phyloP scores from a whole-genome alignment of 495 filamentous ascomycete species.

The Penicillium verhagenii region DNA sequence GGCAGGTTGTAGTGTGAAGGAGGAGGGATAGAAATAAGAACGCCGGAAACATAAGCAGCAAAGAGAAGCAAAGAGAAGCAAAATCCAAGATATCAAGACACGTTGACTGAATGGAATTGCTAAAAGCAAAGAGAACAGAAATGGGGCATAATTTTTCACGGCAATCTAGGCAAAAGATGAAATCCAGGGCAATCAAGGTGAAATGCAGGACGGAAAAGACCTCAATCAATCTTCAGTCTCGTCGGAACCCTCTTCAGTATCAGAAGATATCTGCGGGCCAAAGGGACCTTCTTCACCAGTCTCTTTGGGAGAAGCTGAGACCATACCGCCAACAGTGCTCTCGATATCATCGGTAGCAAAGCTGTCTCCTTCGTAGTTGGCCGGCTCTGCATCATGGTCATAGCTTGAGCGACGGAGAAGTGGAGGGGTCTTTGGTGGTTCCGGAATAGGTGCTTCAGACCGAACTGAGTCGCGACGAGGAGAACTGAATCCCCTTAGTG shows the following conservation, averaged over 20 bases:
- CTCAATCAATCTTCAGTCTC: background rate
- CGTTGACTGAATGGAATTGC: background rate
- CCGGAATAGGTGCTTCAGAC: conserved; percentile 33
- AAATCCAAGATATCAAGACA: background rate
- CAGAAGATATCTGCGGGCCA: conserved; percentile 33
- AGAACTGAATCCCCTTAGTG: conserved; percentile 35
- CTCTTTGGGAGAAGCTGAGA: conserved; percentile 39
- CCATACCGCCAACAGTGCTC: conserved; percentile 40
- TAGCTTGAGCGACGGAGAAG: conserved; percentile 68
- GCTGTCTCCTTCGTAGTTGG: conserved; percentile 34
- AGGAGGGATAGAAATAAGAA: background rate
- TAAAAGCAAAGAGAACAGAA: conserved; percentile 1
- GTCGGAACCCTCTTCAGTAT: conserved; percentile 7
- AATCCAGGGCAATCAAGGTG: conserved; percentile 12
- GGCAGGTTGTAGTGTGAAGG: background rate
- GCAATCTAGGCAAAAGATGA: conserved; percentile 12
- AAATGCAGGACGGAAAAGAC: background rate
- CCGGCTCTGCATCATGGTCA: conserved; percentile 65
- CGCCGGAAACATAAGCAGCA: conserved; percentile 9
- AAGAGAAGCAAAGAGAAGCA: background rate
- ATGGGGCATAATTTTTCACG: conserved; percentile 7
- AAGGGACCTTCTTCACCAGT: conserved; percentile 33
- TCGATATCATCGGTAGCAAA: conserved; percentile 41
- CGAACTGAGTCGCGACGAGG: conserved; percentile 34
- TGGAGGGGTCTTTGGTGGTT: conserved; percentile 63